Evolutionary conservation across 352 stramenopile genomes (phyloP).

Genomic region (Pilasporangium apinafurcum): DNA sequence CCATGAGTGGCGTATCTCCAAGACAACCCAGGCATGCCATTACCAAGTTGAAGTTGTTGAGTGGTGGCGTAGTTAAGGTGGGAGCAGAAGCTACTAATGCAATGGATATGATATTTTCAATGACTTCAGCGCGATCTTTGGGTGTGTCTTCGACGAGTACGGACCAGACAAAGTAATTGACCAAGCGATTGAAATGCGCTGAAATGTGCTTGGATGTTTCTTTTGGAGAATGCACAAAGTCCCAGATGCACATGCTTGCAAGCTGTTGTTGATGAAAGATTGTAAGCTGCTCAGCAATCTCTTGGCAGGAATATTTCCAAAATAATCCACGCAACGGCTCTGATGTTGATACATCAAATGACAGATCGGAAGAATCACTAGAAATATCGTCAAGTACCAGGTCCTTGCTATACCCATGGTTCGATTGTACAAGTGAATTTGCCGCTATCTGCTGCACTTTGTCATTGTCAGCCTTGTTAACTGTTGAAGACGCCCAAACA

Average conservation of each 20-base stretch:
- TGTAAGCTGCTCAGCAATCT: slow-evolving; percentile 62
- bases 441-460: no score
- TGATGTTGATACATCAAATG: slow-evolving; percentile 29
- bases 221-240: slow-evolving; percentile 43
- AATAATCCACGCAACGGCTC: slow-evolving; percentile 38
- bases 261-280: slow-evolving; percentile 60
- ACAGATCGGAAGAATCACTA: slow-evolving; percentile 37
- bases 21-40: slow-evolving; percentile 75
- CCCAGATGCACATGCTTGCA: slow-evolving; percentile 33
- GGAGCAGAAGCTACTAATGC: slow-evolving; percentile 31
- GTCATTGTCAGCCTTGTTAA: slow-evolving; percentile 2
- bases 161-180: slow-evolving; percentile 68
- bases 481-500: slow-evolving; percentile 23
- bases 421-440: no score
- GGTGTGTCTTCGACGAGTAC: slow-evolving; percentile 61
- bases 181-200: slow-evolving; percentile 59
- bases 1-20: slow-evolving; percentile 65
- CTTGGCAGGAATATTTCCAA: slow-evolving; percentile 39
- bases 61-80: no score
- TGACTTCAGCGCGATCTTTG: slow-evolving; percentile 61
- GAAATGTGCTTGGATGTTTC: slow-evolving; percentile 42
- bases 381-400: slow-evolving; percentile 5
- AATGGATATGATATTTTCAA: slow-evolving; percentile 67
- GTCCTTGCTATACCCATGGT: no score
- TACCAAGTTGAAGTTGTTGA: slow-evolving; percentile 77